Base-by-base conservation (phyloP, 495 filamentous ascomycete species). In the Penicillium daleae region DNA sequence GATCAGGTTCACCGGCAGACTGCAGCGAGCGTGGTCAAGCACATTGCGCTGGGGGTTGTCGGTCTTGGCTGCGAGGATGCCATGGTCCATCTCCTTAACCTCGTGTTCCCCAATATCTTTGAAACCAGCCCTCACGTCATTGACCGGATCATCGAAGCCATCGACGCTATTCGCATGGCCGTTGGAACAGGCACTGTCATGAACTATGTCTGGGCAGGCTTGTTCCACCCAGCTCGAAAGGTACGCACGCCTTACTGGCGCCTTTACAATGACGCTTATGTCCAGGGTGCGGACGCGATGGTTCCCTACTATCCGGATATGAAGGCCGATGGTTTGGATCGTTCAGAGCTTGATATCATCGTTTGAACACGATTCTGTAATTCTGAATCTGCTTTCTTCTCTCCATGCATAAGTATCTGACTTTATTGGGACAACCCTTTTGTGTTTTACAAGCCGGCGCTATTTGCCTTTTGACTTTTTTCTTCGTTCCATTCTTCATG, bases 1-100 rank as follows among this genome's bases (percentile, higher is more conserved):
- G 96, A 99, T 74, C 96, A 99, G 78, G 96, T 99, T 6, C 96
- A 99, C 77, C 89, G 96, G 19, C 96, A 99, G 73, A 98, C 96
- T 1, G 95, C 96, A 3, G 95, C 95, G 33, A 90, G 87, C 4
- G 96, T 98, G 4, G 94, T 98, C 76, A 97, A 98, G 79, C 96
- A 99, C 67, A 89, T 99, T 56, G 96, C 96, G 2, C 86, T 98
- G 4, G 96, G 96, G 44, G 92, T 97, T 21, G 94, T 97, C 53
- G 96, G 96, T 31, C 81, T 99, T 22, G 96, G 95, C n/a, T 97
- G 92, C 74, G 96, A 99, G 77, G 96, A 99, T 74, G 95, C 95
- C 27, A 97, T 98, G 93, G 81, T 98, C 50, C 96, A 99, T 81
- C 85, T 99, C 12, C 88, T 99, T 59, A 98, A 98, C 74, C 82